Conservation (phyloP, 2,329 filamentous ascomycete genomes). For the Ilyonectria sp. region DNA sequence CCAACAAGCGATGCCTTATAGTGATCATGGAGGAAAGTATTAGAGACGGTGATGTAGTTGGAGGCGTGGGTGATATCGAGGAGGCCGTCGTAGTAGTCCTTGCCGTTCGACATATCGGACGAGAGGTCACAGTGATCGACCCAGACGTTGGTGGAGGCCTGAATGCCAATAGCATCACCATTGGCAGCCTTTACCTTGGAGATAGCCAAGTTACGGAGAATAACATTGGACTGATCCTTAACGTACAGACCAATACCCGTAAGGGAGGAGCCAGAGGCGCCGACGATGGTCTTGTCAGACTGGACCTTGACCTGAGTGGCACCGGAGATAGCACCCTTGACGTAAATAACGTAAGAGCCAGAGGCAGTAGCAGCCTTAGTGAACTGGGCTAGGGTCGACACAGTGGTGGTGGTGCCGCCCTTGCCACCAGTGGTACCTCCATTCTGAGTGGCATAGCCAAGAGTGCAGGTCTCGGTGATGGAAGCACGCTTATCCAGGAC, state of each 20-base stretch:
- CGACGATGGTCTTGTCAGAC: conserved; percentile 63
- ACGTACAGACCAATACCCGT: conserved; percentile 67
- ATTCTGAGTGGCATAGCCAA: conserved; percentile 54
- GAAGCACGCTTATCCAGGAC: conserved; percentile 52
- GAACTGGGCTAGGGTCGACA: conserved; percentile 58
- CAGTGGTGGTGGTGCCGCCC: conserved; percentile 64
- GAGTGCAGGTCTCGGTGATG: conserved; percentile 52
- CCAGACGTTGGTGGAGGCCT: conserved; percentile 73
- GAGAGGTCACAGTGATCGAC: conserved; percentile 78
- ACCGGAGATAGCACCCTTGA: conserved; percentile 58
- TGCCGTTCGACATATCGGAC: conserved; percentile 71
- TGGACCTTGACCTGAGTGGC: conserved; percentile 56
- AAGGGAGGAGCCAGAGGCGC: conserved; percentile 54
- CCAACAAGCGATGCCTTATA: conserved; percentile 74
- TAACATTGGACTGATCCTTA: conserved; percentile 69
- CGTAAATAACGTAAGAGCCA: conserved; percentile 57
- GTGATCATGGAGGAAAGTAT: conserved; percentile 52
- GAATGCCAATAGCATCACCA: conserved; percentile 73
- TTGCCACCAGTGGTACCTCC: conserved; percentile 65
- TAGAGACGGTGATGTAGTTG: conserved; percentile 70
- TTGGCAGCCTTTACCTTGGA: conserved; percentile 67
- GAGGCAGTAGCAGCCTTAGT: conserved; percentile 62
- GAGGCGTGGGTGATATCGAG: conserved; percentile 74
- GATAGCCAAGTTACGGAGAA: conserved; percentile 74
- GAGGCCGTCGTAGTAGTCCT: conserved; percentile 80